These are phyloP conservation scores for Fraxinus dipetala DNA, from an alignment of 305 asterid species.

Conservation along the genomic window DNA sequence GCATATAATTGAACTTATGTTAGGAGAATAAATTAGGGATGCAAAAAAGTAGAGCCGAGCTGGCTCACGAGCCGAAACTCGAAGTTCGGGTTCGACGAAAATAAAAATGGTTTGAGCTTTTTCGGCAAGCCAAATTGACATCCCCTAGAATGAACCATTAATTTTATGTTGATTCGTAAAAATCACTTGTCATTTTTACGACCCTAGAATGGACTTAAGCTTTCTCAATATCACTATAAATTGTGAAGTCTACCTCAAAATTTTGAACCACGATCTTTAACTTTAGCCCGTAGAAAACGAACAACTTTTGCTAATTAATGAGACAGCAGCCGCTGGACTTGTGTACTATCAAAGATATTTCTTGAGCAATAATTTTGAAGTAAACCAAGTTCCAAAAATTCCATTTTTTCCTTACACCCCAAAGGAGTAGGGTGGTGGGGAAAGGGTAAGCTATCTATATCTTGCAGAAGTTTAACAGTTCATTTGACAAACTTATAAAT, in stretches of 20 bases:
- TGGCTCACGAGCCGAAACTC: background rate
- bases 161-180: background rate
- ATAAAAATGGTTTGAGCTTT: background rate
- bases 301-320: conserved; percentile 24
- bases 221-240: conserved; percentile 12
- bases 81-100: background rate
- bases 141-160: background rate
- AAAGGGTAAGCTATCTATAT: background rate
- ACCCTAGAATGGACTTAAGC: conserved; percentile 1
- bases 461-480: background rate
- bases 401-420: background rate
- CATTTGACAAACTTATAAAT: background rate
- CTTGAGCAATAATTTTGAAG: background rate
- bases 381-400: background rate
- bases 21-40: background rate
- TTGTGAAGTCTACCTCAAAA: conserved; percentile 15
- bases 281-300: conserved; percentile 14
- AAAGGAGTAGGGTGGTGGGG: background rate
- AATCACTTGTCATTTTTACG: conserved; percentile 13
- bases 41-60: background rate
- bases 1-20: conserved; percentile 25
- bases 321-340: conserved; percentile 9
- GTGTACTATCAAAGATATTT: conserved; percentile 11
- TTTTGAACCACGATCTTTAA: conserved; percentile 21
- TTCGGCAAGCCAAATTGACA: background rate